Evolutionary conservation across 768 basidiomycete species (phyloP), one percentile per base, ranked within the genome.

Genomic region (Gelatoporia subvermispora): DNA sequence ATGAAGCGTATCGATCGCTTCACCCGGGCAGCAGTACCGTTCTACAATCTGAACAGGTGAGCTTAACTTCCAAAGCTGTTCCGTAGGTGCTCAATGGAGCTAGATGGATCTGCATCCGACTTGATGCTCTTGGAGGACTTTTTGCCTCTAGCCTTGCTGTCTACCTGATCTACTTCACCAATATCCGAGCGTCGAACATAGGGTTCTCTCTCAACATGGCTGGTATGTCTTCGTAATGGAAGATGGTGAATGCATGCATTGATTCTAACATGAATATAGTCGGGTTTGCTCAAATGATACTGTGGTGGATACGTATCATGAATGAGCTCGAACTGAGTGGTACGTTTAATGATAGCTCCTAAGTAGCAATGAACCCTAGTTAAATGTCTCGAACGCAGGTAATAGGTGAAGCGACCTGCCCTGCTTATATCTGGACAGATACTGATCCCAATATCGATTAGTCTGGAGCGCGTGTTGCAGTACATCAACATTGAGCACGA

Each of bases 401-500:
- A 62, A 64, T 48, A 66, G 64, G 62, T 63, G 21, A n/a, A n/a
- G n/a, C 24, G 9, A 28, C 28, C 24, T 24, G 21, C 25, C 20
- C 25, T 24, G 47, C 15, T 25, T n/a, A n/a, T n/a, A n/a, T n/a
- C n/a, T 13, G 8, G 5, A 28, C 10, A 37, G 13, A 43, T 21
- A 35, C 49, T 15, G 13, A 23, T 28, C 16, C n/a, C 25, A 16
- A 28, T 51, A 43, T 45, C 28, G 43, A 51, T 49, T 43, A 74
- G 76, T 49, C 48, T 76, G 41, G 73, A 79, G 58, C 72, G 81
- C 38, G 70, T 82, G 38, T 67, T 75, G 41, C 75, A 74, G 39
- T 82, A 81, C 56, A 60, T 82, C 28, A 62, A 68, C 17, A 77
- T 80, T 37, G 79, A 80, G 43, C 77, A 78, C 49, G 81, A 84